Conservation (phyloP, 352 stramenopile species). For the Globisporangium nunn region DNA sequence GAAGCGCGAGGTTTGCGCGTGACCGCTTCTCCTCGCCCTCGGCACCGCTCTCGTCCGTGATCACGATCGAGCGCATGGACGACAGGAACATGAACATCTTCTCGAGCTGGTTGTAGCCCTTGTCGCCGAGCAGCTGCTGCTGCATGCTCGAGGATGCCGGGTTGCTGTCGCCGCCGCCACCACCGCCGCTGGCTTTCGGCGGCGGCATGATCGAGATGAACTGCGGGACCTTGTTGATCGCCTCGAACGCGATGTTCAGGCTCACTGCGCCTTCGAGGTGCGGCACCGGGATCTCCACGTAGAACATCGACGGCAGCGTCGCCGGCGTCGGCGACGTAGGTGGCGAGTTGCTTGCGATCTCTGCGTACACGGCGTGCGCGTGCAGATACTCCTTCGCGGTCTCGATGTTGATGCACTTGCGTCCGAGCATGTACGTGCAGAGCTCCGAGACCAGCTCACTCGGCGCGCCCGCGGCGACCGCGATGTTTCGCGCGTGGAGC, state of each 20-base stretch:
- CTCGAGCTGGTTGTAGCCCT: conserved; percentile 84
- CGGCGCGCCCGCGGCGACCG: conserved; percentile 66
- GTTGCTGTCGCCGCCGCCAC: conserved; percentile 6
- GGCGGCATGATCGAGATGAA: conserved; percentile 72
- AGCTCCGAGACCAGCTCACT: conserved; percentile 79
- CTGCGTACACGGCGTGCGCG: conserved; percentile 68
- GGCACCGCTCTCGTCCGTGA: conserved; percentile 21
- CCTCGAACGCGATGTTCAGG: conserved; percentile 79
- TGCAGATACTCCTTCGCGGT: conserved; percentile 81
- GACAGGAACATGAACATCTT: conserved; percentile 82
- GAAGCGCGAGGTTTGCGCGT: conserved; percentile 62
- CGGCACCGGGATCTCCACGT: conserved; percentile 73
- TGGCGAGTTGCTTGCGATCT: conserved; percentile 54
- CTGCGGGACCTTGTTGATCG: conserved; percentile 68
- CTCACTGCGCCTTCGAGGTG: conserved; percentile 64
- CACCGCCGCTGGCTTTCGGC: conserved; percentile 12
- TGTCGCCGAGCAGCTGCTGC: conserved; percentile 68
- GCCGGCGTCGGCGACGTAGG: conserved; percentile 17
- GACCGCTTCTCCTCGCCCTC: conserved; percentile 12
- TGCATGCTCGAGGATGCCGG: conserved; percentile 40
- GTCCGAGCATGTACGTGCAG: conserved; percentile 81
- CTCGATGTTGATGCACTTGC: conserved; percentile 77
- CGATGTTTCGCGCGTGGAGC: conserved; percentile 81
- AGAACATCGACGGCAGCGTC: conserved; percentile 75
- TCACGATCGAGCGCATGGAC: conserved; percentile 74